Base-by-base conservation (phyloP, 2,329 filamentous ascomycete genomes). In the Raffaelea albimanens region DNA sequence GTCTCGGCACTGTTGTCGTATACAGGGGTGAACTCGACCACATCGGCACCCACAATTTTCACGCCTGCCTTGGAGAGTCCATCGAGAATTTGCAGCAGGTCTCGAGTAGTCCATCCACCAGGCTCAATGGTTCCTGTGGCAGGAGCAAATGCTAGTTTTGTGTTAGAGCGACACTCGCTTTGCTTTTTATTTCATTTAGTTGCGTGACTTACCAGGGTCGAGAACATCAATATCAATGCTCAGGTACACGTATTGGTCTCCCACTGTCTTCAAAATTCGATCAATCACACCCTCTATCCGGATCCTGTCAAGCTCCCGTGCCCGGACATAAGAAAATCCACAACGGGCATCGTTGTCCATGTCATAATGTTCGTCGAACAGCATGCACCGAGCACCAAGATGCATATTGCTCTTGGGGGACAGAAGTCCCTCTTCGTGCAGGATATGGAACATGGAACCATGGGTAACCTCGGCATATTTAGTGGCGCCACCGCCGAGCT, bases 201-300 rank as follows among this genome's bases (percentile, higher is more conserved):
- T n/a, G n/a, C n/a, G n/a, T n/a, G n/a, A n/a, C 34, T 5, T n/a
- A 38, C 34, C 34, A 10, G 86, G 86, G 61, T 90, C 85, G 44
- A 91, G 70, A 0, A 89, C 85, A 62, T 91, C 86, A 54, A 90
- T 89, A 59, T 90, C 86, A 16, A 91, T 77, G 49, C 76, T 83
- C 23, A 91, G 68, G 57, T 91, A 91, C 11, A 81, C 76, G 41
- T 67, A 72, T 0, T 70, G 69, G 11, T 68, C 67, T 1, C 63
- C 63, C 0, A 80, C 73, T 7, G 76, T 66, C 3, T 70, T 59
- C 55, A 85, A 68, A 52, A 91, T 86, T 34, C 65, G 67, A 9
- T 78, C 65, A 2, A 87, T 74, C 31, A 91, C 67, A 0, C 82
- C 84, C 31, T 72, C 68, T 0, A 73, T 66, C 2, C 85, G 84